These are phyloP conservation scores for Phalaenopsis aphrodite DNA, from an alignment of 106 monocot species.

Conservation along the genomic window DNA sequence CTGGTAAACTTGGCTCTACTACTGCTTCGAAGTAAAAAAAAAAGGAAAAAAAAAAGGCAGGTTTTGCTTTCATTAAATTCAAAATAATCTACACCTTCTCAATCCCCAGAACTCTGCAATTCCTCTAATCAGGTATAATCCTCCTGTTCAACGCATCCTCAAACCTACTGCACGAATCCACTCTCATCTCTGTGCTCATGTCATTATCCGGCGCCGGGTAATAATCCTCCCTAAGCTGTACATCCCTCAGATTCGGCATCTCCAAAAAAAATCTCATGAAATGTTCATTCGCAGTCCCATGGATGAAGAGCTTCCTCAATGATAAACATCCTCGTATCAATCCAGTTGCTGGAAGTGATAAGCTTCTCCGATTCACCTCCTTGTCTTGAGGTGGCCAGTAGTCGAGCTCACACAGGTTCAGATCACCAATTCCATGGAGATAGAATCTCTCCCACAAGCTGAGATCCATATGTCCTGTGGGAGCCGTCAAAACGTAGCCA, in stretches of 20 bases:
- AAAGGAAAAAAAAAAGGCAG: no score
- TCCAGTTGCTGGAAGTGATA: slow-evolving; percentile 70
- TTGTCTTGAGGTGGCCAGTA: slow-evolving; percentile 99
- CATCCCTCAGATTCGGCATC: slow-evolving; percentile 64
- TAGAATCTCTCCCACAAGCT: slow-evolving; percentile 93
- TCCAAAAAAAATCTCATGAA: slow-evolving; percentile 80
- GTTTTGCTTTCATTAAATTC: no score
- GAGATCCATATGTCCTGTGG: slow-evolving; percentile 81
- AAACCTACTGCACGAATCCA: slow-evolving; percentile 76
- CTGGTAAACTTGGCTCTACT: no score
- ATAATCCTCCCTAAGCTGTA: slow-evolving; percentile 89
- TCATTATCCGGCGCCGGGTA: slow-evolving; percentile 96
- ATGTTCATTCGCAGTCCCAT: slow-evolving; percentile 87
- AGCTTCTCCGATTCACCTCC: slow-evolving; percentile 87
- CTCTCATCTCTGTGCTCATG: slow-evolving; percentile 92
- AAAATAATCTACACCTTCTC: no score
- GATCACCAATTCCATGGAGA: slow-evolving; percentile 48
- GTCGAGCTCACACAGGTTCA: slow-evolving; percentile 67
- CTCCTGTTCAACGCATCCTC: slow-evolving; percentile 61
- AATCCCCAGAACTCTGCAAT: no score
- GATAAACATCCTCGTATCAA: slow-evolving; percentile 45
- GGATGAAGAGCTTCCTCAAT: slow-evolving; percentile 86
- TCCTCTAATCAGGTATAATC: slow-evolving; percentile 34
- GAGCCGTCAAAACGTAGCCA: slow-evolving; percentile 78
- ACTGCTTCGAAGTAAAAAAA: no score